Percentiles rank a stretch among this genome's conserved stretches.
These are phyloP conservation scores for Boletus rufocinnamomeus DNA, from an alignment of 768 basidiomycete species.

Conservation along the genomic window DNA sequence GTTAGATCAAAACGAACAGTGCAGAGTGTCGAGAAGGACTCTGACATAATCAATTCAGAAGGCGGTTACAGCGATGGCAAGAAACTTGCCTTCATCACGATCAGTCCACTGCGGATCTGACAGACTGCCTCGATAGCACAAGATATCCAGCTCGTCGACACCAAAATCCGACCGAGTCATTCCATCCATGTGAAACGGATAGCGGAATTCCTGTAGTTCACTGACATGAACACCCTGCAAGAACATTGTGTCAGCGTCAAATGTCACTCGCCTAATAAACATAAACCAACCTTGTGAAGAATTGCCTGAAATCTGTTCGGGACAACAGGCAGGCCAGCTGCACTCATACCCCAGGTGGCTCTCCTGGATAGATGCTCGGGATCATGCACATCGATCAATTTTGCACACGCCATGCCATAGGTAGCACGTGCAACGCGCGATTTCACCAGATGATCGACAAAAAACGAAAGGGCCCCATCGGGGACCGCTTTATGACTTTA, in stretches of 20 bases:
- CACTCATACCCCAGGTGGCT: slow-evolving; percentile 4
- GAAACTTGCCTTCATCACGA: too few relatives aligned
- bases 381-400: neutral
- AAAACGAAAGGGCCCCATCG: slow-evolving; percentile 44
- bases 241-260: neutral
- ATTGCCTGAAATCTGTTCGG: slow-evolving; percentile 10
- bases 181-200: neutral
- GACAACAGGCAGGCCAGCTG: neutral
- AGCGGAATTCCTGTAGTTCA: slow-evolving; percentile 20
- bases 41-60: too few relatives aligned
- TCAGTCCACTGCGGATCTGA: slow-evolving; percentile 17
- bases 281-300: slow-evolving; percentile 10
- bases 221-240: slow-evolving; percentile 11
- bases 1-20: slow-evolving; percentile 6
- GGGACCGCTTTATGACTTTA: slow-evolving; percentile 47
- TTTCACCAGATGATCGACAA: slow-evolving; percentile 45
- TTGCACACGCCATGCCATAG: slow-evolving; percentile 54
- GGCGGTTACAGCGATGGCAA: too few relatives aligned
- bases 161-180: neutral
- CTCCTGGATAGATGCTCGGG: slow-evolving; percentile 13
- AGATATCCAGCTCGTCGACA: too few relatives aligned
- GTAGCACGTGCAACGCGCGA: slow-evolving; percentile 46
- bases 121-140: slow-evolving; percentile 18
- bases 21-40: too few relatives aligned
- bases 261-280: neutral